Evolutionary conservation across 345 rosid genomes (phyloP), one percentile per base, ranked within the genome.

Genomic region (Gossypium mustelinum): DNA sequence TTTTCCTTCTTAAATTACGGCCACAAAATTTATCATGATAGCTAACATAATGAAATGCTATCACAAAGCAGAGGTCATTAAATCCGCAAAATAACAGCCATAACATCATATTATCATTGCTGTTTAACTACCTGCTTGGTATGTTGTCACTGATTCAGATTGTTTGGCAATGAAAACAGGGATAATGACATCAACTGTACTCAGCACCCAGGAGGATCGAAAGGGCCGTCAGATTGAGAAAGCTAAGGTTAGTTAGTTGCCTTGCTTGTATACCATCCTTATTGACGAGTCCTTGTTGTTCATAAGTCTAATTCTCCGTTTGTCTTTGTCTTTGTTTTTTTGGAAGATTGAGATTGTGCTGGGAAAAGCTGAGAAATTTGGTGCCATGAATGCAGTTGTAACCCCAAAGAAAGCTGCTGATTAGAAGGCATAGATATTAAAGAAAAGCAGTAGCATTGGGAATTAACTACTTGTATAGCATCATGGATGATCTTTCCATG

Each of bases 281-380:
- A 13, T 60, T 12, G 25, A 25, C 64, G 25, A 24, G 63, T 12
- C 34, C 25, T 25, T 5, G 17, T 57, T 57, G 61, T 58, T 58
- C 39, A 41, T 18, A 24, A 12, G 9, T 4, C 65, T 27, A 45
- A 60, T 20, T 59, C 41, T 57, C 25, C 1, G 9, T 24, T 3
- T 7, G 39, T 67, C 48, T 56, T 14, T 47, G 4, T 44, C 3
- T n/a, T 67, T 29, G 14, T 22, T 20, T n/a, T 4, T 17, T 34
- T 1, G 41, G 22, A 18, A 83, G 81, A 77, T 83, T 75, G 81
- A 83, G 74, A 80, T 83, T 63, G 56, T 80, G 75, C 62, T 83
- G 74, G 80, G 63, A 39, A 80, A 78, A 75, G 76, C 73, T 64
- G 81, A 80, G 54, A 78, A 80, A 18, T 56, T 56, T 34, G 79